Base-by-base conservation (phyloP, 495 filamentous ascomycete genomes). In the Eremomyces bilateralis region DNA sequence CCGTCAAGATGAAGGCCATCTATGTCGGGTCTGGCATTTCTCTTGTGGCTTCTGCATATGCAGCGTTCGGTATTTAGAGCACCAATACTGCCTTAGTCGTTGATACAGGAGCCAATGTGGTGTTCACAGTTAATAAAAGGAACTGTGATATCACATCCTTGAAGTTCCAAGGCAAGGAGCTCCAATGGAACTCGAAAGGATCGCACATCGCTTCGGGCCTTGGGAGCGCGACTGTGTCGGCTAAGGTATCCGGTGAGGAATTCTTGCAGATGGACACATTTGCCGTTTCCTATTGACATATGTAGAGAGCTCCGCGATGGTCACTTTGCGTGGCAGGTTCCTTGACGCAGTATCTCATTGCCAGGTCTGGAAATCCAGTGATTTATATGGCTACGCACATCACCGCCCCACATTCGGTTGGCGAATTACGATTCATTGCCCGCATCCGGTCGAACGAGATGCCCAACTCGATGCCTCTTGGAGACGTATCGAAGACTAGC, bases 361-460 rank as follows among this genome's bases (percentile, higher is more conserved):
- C 68, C 4, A 61, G 60, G 30, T 63, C 63, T 33, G 69, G 68
- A 13, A 62, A 68, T 33, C 57, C 62, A 28, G 66, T 61, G 20
- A 60, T 75, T 36, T 69, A 66, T 44, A 65, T 76, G 62, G 70
- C 62, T 1, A 76, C 71, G 8, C 65, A 73, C 39, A 73, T 65
- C 37, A 68, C 64, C 3, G 59, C 58, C 4, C 61, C 74, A 37
- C 72, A 71, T 0, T 50, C 52, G 0, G 50, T 75, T 20, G 71
- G 72, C 15, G 72, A 76, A 50, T 50, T 74, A 4, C 64, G 72
- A 21, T 75, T 63, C 47, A 76, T 76, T 36, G 65, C 67, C 21
- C 66, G 72, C 17, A 57, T 76, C 8, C 61, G 66, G 4, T 57
- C 65, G 8, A 53, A 57, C 31, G 50, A 65, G 20, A 57, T 75